Evolutionary conservation across 2,329 filamentous ascomycete genomes (phyloP), one percentile per base, ranked within the genome.

Genomic region (Periconia sp.): DNA sequence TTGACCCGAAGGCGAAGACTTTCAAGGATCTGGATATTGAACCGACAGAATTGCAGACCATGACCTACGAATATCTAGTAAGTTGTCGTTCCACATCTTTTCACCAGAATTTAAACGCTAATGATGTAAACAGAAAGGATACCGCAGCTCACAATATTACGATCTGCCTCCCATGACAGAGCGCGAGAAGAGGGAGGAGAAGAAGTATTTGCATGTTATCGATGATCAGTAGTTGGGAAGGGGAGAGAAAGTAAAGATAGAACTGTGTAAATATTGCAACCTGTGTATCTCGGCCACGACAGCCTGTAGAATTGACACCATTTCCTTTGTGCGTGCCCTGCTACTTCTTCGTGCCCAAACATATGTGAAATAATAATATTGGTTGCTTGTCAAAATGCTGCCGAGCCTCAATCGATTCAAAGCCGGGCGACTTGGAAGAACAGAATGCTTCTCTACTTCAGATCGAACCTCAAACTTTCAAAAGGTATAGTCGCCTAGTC

Each of bases 161-260:
- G 92, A 99, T 69, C 80, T 97, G 56, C 94, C 94, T 36, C 92
- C 94, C 35, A 86, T 92, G 64, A 96, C 92, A 23, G 92, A 96
- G 77, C 88, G 87, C 73, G 94, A 99, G 80, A 94, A 86, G 81
- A 81, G 83, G 62, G 92, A 97, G 73, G 92, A 97, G 75, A 94
- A 86, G 82, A 94, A 96, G 80, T 99, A 95, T 72, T 77, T 97
- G 71, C 94, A 99, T 72, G 92, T 99, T 46, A 56, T 71, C 36
- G 68, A 71, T 29, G 65, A 70, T 50, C 68, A 71, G 52, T 71
- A 68, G 57, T 46, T 16, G 35, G 3, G 32, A 12, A 33, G 31
- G 35, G 24, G 18, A 23, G 30, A 35, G 37, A 35, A 8, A 21
- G 39, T 37, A 40, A 40, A 29, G 36, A 48, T 46, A 52, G 45